Conservation (phyloP, 2,329 filamentous ascomycete species). For the Aspergillus neoniger region DNA sequence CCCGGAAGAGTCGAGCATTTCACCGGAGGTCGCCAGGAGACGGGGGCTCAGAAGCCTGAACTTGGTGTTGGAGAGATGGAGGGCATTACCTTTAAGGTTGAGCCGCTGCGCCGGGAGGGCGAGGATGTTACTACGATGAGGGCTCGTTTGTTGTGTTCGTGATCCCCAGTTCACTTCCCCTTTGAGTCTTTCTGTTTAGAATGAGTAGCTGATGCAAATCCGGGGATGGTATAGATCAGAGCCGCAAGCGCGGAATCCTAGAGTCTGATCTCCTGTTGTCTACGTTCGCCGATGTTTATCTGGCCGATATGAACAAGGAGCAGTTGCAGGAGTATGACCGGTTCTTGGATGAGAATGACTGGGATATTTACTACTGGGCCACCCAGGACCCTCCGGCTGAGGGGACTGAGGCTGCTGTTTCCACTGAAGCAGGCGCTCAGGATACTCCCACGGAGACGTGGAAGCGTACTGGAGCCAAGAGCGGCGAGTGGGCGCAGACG, state of each 20-base stretch:
- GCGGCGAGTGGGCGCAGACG: slow-evolving; percentile 95
- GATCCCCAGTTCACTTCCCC: not conserved
- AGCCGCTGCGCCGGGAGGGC: slow-evolving; percentile 80
- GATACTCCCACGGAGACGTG: slow-evolving; percentile 47
- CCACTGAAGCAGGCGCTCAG: slow-evolving; percentile 23
- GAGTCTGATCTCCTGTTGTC: slow-evolving; percentile 95
- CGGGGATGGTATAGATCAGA: slow-evolving; percentile 69
- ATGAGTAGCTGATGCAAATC: not conserved
- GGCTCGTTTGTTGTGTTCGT: slow-evolving; percentile 72
- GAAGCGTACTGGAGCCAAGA: slow-evolving; percentile 55
- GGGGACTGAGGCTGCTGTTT: slow-evolving; percentile 51
- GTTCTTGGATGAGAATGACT: slow-evolving; percentile 98
- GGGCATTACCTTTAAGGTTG: slow-evolving; percentile 80
- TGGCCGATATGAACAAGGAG: slow-evolving; percentile 69
- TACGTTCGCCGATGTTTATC: slow-evolving; percentile 83
- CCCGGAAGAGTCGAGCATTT: slow-evolving; percentile 66
- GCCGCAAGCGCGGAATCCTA: slow-evolving; percentile 91
- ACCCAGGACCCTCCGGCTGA: slow-evolving; percentile 70
- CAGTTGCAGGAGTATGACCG: slow-evolving; percentile 84
- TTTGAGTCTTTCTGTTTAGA: not conserved
- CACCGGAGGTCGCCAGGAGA: slow-evolving; percentile 63
- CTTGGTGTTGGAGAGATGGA: slow-evolving; percentile 84
- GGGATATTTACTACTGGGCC: slow-evolving; percentile 99
- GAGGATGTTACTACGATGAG: slow-evolving; percentile 86
- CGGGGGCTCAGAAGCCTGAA: slow-evolving; percentile 60